These are phyloP conservation scores for Silene coronaria DNA, from an alignment of 179 eudicot genomes.

Conservation along the genomic window DNA sequence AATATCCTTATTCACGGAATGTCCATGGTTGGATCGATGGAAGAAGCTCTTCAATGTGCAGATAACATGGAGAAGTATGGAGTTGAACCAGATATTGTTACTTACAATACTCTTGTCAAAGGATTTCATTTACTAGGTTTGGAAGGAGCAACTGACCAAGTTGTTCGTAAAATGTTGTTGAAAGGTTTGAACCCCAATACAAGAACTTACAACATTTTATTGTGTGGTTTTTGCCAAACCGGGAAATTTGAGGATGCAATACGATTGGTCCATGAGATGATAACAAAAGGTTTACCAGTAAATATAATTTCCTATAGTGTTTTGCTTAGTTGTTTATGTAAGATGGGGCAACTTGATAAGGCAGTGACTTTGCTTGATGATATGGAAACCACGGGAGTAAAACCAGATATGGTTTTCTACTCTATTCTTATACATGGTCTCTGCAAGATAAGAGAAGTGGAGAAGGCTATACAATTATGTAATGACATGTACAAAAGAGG, in stretches of 20 bases:
- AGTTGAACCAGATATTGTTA: conserved; percentile 59
- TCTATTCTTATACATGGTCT: conserved; percentile 63
- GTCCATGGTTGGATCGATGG: conserved; percentile 59
- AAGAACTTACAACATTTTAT: conserved; percentile 48
- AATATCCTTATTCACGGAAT: conserved; percentile 76
- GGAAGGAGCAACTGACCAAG: conserved; percentile 38
- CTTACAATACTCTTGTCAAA: conserved; percentile 67
- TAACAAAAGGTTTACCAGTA: conserved; percentile 44
- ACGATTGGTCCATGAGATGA: conserved; percentile 57
- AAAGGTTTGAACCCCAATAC: conserved; percentile 46
- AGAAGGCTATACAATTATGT: conserved; percentile 48
- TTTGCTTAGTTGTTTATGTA: conserved; percentile 61
- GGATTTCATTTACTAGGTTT: conserved; percentile 65
- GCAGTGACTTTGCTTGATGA: conserved; percentile 51
- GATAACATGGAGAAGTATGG: conserved; percentile 73
- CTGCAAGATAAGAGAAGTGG: conserved; percentile 61
- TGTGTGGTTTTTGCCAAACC: conserved; percentile 56
- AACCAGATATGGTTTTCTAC: conserved; percentile 56
- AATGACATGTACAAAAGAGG: conserved; percentile 44
- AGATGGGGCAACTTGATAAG: conserved; percentile 44
- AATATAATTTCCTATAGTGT: conserved; percentile 45
- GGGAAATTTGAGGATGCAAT: conserved; percentile 51
- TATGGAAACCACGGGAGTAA: conserved; percentile 44
- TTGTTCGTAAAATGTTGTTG: conserved; percentile 35
- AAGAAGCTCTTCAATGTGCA: conserved; percentile 63